Evolutionary conservation across 2,329 filamentous ascomycete species (phyloP).

Genomic region (Epicoccum sorghinum): DNA sequence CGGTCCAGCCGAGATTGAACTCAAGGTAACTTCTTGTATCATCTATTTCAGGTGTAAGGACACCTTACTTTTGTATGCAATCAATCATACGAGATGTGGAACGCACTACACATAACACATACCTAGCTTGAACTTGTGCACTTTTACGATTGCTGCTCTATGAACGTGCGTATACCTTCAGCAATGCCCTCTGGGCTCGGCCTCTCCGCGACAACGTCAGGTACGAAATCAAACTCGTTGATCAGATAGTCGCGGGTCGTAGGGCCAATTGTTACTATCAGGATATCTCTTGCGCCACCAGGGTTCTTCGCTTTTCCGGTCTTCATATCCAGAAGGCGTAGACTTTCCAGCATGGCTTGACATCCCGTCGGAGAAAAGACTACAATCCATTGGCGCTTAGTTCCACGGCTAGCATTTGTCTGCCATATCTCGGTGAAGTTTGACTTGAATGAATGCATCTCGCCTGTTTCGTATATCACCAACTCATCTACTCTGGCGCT

Average conservation of each 20-base stretch:
- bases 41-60: no score
- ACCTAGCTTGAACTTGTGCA: neutral
- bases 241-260: slow-evolving; percentile 81
- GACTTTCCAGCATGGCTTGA: slow-evolving; percentile 62
- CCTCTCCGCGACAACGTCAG: slow-evolving; percentile 79
- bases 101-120: no score
- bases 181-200: slow-evolving; percentile 83
- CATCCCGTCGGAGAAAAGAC: slow-evolving; percentile 71
- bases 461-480: slow-evolving; percentile 84
- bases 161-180: slow-evolving; percentile 63
- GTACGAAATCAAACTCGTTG: slow-evolving; percentile 68
- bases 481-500: slow-evolving; percentile 76
- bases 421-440: slow-evolving; percentile 65
- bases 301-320: slow-evolving; percentile 43
- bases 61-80: neutral
- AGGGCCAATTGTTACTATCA: slow-evolving; percentile 87
- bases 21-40: neutral
- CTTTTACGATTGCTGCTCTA: neutral
- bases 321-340: slow-evolving; percentile 54
- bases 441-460: slow-evolving; percentile 76
- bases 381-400: slow-evolving; percentile 69
- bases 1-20: neutral
- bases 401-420: slow-evolving; percentile 48
- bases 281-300: slow-evolving; percentile 54
- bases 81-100: neutral